These are phyloP conservation scores for Euphrasia confusa DNA, from an alignment of 257 asterid genomes.

Conservation along the genomic window DNA sequence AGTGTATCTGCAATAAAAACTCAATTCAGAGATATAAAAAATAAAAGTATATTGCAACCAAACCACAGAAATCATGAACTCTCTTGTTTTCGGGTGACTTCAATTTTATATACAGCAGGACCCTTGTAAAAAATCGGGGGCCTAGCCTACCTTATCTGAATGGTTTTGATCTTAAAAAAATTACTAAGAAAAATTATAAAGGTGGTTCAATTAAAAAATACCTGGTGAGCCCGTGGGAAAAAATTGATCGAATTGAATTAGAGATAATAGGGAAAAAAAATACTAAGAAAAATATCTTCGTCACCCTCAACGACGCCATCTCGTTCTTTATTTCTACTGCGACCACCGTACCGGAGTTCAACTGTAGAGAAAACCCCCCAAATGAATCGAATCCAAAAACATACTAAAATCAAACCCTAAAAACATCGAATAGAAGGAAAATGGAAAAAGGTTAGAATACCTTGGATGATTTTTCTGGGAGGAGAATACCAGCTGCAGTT, in stretches of 20 bases:
- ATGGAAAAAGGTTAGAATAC: slow-evolving; percentile 23
- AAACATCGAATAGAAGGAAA: not conserved
- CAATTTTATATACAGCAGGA: slow-evolving; percentile 32
- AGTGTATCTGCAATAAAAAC: slow-evolving; percentile 66
- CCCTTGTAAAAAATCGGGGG: slow-evolving; percentile 26
- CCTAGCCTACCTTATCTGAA: slow-evolving; percentile 50
- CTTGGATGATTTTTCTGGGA: slow-evolving; percentile 79
- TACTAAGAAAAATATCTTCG: too few relatives aligned
- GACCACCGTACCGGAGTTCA: slow-evolving; percentile 79
- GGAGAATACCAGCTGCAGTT: slow-evolving; percentile 81
- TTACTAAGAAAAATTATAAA: too few relatives aligned
- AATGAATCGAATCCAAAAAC: not conserved
- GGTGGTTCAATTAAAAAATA: too few relatives aligned
- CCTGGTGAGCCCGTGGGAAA: too few relatives aligned
- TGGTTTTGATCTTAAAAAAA: slow-evolving; percentile 44
- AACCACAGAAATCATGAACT: slow-evolving; percentile 7
- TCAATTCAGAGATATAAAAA: slow-evolving; percentile 21
- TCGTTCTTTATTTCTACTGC: too few relatives aligned
- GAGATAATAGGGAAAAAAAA: too few relatives aligned
- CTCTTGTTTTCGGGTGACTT: slow-evolving; percentile 33
- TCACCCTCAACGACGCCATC: too few relatives aligned
- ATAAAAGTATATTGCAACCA: slow-evolving; percentile 13
- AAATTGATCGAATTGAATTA: too few relatives aligned
- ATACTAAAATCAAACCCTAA: not conserved
- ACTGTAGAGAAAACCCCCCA: slow-evolving; percentile 37